phyloP scores from a whole-genome alignment of 2,329 filamentous ascomycete species.

The Fusarium devonianum region DNA sequence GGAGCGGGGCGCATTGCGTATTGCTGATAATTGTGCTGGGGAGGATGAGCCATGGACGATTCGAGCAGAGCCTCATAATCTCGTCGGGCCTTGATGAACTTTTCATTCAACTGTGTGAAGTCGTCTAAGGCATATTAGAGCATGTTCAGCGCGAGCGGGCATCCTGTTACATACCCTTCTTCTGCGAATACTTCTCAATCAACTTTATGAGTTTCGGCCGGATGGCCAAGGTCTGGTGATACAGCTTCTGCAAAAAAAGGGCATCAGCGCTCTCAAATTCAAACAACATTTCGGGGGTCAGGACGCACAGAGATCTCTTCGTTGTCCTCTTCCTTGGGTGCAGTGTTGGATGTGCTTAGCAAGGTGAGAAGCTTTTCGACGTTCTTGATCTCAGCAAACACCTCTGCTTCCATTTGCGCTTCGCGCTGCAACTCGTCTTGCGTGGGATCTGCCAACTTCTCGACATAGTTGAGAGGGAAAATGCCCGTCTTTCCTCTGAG shows the following conservation, averaged over 20 bases:
- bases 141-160: neutral
- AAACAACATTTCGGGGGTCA: too few relatives aligned
- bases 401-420: conserved; percentile 87
- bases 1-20: conserved; percentile 63
- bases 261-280: conserved; percentile 45
- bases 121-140: conserved; percentile 70
- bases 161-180: conserved; percentile 73
- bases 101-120: conserved; percentile 97
- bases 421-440: conserved; percentile 93
- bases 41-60: conserved; percentile 94
- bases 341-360: conserved; percentile 84
- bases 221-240: conserved; percentile 93
- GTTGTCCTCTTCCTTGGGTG: conserved; percentile 86
- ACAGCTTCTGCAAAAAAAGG: conserved; percentile 65
- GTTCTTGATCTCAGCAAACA: conserved; percentile 70
- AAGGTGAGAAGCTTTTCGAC: conserved; percentile 80
- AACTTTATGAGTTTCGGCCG: conserved; percentile 96
- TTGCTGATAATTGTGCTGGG: conserved; percentile 78
- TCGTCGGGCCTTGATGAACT: conserved; percentile 97
- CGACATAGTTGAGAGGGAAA: conserved; percentile 97
- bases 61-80: conserved; percentile 97
- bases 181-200: conserved; percentile 98
- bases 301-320: conserved; percentile 86
- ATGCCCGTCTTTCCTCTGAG: conserved; percentile 95
- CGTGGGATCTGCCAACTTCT: conserved; percentile 95